Base-by-base conservation (phyloP, 176 grass and related monocot genomes). In the Phoenix roebelenii region DNA sequence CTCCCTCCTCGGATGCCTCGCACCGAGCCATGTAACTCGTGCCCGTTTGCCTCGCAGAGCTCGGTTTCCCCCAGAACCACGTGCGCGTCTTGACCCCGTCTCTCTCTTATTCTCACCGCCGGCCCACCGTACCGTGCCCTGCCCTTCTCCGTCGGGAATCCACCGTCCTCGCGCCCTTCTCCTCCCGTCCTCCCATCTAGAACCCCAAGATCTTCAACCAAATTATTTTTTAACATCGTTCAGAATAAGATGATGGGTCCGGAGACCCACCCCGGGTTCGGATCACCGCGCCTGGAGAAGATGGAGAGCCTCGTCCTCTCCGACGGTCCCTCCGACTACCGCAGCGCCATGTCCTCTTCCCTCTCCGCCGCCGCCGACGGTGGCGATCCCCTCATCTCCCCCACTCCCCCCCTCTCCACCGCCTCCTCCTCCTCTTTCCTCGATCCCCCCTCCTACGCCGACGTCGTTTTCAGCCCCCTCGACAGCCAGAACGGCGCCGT, bases 391-490 rank as follows among this genome's bases (percentile, higher is more conserved):
- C 55, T 81, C 80, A 74, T 64, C 53, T 23, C 85, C 63, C 57
- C 68, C 78, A 19, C 75, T 74, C 16, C 71, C 75, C 64, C 58
- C 73, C 63, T 82, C 76, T 15, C 67, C 22, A 20, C 58, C 28
- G 54, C 72, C 6, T 76, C 77, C 61, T 87, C 76, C 49, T 77
- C 85, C 59, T 88, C 87, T 52, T 97, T 92, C 65, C 82, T 97
- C 1, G 87, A 97, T 52, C 93, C 93, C 0, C 93, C 93, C 17
- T 97, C 93, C 70, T 92, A 92, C 79, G 87, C 87, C 16, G 93
- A 97, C 59, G 84, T 85, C 35, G 70, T 89, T 1, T 84, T 83
- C 64, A 64, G 79, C 49, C 66, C 83, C 65, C 85, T 75, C 78
- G 74, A 72, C 55, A 72, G 81, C 23, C 74, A 72, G 56, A 74